phyloP scores from a whole-genome alignment of 164 flowering plant genomes.

The Nymphaea colorata region DNA sequence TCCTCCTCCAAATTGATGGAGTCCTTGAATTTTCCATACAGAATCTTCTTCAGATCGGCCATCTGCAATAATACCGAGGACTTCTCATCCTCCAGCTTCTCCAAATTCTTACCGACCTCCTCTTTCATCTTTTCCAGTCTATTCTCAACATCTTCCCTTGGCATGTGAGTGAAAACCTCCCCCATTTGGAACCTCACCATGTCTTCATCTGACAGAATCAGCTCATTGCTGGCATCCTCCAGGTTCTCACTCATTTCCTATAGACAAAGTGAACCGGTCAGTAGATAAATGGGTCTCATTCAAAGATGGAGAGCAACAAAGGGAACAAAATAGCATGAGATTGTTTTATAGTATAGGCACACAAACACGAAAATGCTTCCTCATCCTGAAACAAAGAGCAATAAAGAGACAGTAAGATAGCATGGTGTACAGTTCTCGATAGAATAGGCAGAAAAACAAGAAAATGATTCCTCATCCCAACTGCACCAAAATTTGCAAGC shows the following conservation, averaged over 20 bases:
- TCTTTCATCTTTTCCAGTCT: slow-evolving; percentile 77
- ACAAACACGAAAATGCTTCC: no score
- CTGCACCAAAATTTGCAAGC: no score
- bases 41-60: slow-evolving; percentile 78
- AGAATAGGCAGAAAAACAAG: no score
- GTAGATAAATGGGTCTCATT: not conserved
- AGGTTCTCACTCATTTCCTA: slow-evolving; percentile 81
- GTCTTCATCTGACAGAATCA: slow-evolving; percentile 91
- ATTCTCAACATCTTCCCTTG: slow-evolving; percentile 77
- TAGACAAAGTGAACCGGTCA: not conserved
- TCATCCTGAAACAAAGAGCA: no score
- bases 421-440: no score
- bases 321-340: no score
- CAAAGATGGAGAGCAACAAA: not conserved
- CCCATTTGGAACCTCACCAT: slow-evolving; percentile 80
- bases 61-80: slow-evolving; percentile 58
- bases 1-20: slow-evolving; percentile 97
- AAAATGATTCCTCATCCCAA: no score
- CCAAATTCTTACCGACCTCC: slow-evolving; percentile 42
- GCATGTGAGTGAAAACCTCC: slow-evolving; percentile 87
- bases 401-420: no score
- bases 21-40: slow-evolving; percentile 87
- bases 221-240: slow-evolving; percentile 92
- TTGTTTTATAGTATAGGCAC: no score
- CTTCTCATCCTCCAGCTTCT: slow-evolving; percentile 82